Percentiles rank a stretch among this genome's conserved stretches.
phyloP scores from a whole-genome alignment of 805 yeast species.

The Metschnikowia henanensis region DNA sequence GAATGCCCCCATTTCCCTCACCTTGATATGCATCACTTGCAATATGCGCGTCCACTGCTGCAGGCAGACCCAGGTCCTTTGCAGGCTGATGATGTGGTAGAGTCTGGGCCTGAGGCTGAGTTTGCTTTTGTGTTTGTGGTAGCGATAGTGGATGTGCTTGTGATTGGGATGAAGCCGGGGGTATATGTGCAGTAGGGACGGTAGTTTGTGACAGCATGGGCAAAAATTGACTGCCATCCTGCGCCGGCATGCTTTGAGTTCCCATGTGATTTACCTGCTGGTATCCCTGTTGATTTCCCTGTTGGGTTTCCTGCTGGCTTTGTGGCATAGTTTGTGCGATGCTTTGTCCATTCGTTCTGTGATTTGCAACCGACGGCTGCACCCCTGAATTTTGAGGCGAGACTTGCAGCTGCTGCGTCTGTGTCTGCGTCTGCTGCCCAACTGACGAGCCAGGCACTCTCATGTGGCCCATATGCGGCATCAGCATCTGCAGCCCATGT shows the following conservation, averaged over 20 bases:
- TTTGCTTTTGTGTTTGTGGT: no score
- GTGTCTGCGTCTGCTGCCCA: neutral
- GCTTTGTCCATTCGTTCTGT: neutral
- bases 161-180: neutral
- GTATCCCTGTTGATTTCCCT: neutral
- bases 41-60: no score
- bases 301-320: neutral
- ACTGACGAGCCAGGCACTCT: neutral
- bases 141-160: neutral
- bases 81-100: no score
- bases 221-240: neutral
- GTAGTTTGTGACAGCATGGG: neutral
- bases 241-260: neutral
- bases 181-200: neutral
- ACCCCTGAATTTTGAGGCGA: neutral
- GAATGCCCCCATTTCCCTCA: no score
- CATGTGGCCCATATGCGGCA: constrained; percentile 7
- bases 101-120: no score
- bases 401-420: neutral
- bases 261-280: neutral
- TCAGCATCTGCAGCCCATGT: constrained; percentile 11
- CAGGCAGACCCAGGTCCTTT: no score
- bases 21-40: no score
- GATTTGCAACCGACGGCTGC: neutral
- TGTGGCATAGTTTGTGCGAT: neutral